Evolutionary conservation across 331 rosid species (phyloP).

Genomic region (Acacia pycnantha): DNA sequence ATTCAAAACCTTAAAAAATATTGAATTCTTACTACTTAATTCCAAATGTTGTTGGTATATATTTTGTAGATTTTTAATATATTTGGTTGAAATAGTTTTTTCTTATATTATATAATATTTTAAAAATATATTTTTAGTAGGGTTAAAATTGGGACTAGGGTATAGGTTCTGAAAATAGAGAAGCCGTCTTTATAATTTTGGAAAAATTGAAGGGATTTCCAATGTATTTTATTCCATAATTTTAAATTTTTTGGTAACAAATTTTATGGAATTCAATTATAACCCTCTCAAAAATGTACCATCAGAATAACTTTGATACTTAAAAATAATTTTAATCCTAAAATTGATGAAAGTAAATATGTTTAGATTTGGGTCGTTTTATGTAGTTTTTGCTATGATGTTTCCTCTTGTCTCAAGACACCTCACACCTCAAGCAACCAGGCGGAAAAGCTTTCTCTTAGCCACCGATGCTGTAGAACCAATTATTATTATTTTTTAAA

Average conservation of each 20-base stretch:
- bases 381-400: conserved; percentile 39
- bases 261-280: not conserved
- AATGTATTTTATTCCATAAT: not conserved
- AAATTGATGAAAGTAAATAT: not conserved
- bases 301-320: not conserved
- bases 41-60: not conserved
- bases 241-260: not conserved
- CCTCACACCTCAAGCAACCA: conserved; percentile 53
- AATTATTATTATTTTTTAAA: conserved; percentile 3
- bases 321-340: not conserved
- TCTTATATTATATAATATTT: too few relatives aligned
- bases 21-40: not conserved
- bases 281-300: not conserved
- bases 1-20: not conserved
- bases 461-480: not conserved
- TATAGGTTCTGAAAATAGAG: too few relatives aligned
- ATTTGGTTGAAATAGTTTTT: not conserved
- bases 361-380: not conserved
- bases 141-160: too few relatives aligned
- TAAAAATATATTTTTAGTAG: too few relatives aligned
- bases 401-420: conserved; percentile 71
- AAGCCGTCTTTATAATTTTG: too few relatives aligned
- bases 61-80: not conserved
- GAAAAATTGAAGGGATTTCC: not conserved
- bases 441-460: not conserved